A percentile compares a stretch with the other conserved stretches of the same genome.
These are phyloP conservation scores for Phaeodactylum tricornutum DNA, from an alignment of 108 stramenopile genomes.

Conservation along the genomic window DNA sequence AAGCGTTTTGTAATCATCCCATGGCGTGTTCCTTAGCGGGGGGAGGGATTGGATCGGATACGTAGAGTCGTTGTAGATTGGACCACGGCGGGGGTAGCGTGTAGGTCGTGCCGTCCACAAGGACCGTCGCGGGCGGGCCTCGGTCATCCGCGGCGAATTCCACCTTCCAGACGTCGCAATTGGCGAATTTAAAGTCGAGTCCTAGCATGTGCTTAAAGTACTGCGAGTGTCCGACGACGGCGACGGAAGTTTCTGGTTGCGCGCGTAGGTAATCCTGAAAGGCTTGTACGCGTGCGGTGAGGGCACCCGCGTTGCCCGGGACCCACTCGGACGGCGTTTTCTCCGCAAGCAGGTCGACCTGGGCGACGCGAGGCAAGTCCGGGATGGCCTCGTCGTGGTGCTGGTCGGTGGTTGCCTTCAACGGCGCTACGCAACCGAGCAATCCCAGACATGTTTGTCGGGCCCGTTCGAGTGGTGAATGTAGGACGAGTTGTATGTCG, in stretches of 20 bases:
- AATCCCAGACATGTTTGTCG: constrained; percentile 50
- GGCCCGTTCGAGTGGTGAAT: constrained; percentile 53
- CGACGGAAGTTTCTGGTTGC: constrained; percentile 37
- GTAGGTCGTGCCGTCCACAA: too few species aligned
- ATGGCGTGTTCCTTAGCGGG: too few species aligned
- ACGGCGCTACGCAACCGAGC: constrained; percentile 26
- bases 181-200: constrained; percentile 53
- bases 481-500: constrained; percentile 39
- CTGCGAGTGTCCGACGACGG: constrained; percentile 58
- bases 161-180: constrained; percentile 74
- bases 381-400: too few species aligned
- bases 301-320: constrained; percentile 23
- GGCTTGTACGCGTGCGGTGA: constrained; percentile 27
- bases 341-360: constrained; percentile 33
- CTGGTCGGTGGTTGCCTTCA: constrained; percentile 6
- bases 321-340: constrained; percentile 49
- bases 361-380: constrained; percentile 38
- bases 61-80: too few species aligned
- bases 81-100: too few species aligned
- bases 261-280: constrained; percentile 34
- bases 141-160: constrained; percentile 19
- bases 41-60: too few species aligned
- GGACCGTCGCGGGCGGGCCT: too few species aligned
- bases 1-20: too few species aligned
- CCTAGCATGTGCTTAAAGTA: constrained; percentile 61